Evolutionary conservation across 2,329 filamentous ascomycete species (phyloP).

Genomic region (Colletotrichum australisinense): DNA sequence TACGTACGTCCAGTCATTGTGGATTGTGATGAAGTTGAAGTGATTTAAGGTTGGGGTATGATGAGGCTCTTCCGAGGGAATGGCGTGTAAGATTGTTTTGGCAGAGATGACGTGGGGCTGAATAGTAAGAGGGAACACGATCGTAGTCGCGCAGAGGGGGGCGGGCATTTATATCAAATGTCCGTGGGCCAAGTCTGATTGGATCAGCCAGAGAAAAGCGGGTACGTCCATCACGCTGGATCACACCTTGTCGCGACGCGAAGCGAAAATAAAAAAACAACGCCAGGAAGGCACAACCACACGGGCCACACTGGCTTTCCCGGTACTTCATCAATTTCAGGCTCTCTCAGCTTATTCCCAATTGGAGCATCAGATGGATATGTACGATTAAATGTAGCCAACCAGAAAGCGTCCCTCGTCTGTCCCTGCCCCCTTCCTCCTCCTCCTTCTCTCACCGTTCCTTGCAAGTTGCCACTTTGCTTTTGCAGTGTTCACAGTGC

Average conservation of each 20-base stretch:
- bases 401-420: not conserved
- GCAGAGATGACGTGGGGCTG: slow-evolving; percentile 27
- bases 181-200: slow-evolving; percentile 19
- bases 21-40: slow-evolving; percentile 40
- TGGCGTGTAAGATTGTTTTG: not conserved
- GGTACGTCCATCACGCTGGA: slow-evolving; percentile 1
- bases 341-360: not conserved
- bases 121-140: not conserved
- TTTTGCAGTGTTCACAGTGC: not conserved
- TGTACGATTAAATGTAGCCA: not conserved
- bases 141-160: slow-evolving; percentile 16
- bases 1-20: slow-evolving; percentile 81
- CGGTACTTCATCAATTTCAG: not conserved
- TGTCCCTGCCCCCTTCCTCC: not conserved
- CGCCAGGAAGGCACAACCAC: not conserved
- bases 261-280: slow-evolving; percentile 14
- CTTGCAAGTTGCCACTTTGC: not conserved
- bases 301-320: not conserved
- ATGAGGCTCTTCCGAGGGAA: slow-evolving; percentile 8
- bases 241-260: slow-evolving; percentile 15
- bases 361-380: not conserved
- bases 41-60: not conserved
- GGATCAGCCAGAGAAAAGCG: slow-evolving; percentile 36
- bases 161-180: slow-evolving; percentile 31
- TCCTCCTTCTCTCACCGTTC: not conserved